Percentiles rank a stretch among this genome's conserved stretches.
Conservation (phyloP, 2,329 filamentous ascomycete genomes). For the Aspergillus ochraceus region DNA sequence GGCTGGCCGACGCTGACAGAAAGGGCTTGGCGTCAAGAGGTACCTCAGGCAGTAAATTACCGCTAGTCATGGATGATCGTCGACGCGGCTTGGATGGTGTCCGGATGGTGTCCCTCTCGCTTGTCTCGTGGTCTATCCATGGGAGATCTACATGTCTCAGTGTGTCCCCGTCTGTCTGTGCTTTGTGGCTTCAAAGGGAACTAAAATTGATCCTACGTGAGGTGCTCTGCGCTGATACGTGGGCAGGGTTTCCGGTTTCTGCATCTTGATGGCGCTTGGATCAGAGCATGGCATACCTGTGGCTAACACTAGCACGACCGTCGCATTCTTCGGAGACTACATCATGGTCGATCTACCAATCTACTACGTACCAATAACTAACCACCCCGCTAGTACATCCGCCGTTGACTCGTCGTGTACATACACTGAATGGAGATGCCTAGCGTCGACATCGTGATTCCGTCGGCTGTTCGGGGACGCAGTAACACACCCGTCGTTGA, state of each 20-base stretch:
- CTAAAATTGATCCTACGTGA: no score
- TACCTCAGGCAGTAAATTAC: no score
- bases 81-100: slow-evolving; percentile 10
- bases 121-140: no score
- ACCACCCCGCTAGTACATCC: no score
- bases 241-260: background rate
- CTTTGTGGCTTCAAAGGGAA: no score
- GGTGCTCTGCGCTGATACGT: no score
- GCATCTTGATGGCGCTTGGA: background rate
- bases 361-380: background rate
- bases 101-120: slow-evolving; percentile 1
- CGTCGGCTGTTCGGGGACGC: no score
- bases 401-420: background rate
- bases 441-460: background rate
- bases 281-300: background rate
- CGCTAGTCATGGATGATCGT: slow-evolving; percentile 3
- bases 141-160: no score
- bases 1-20: background rate
- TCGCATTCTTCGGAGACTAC: background rate
- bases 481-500: background rate
- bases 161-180: no score
- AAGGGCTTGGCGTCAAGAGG: no score
- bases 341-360: background rate
- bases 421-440: background rate
- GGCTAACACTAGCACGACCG: background rate